Evolutionary conservation across 495 filamentous ascomycete species (phyloP).

Genomic region (Hypoxylon lenormandii): DNA sequence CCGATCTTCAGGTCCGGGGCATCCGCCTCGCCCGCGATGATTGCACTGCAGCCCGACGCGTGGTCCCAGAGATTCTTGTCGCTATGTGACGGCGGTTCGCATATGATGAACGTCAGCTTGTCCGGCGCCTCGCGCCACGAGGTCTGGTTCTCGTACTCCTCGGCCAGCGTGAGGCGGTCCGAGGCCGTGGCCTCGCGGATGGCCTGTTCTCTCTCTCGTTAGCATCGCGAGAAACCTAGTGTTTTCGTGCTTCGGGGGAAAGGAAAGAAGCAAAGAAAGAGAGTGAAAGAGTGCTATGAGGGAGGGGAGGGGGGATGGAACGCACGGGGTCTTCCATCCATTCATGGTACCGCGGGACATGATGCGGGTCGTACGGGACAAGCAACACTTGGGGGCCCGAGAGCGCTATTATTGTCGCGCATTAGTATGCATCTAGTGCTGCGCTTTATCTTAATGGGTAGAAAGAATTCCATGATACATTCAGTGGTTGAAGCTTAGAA

Average conservation of each 20-base stretch:
- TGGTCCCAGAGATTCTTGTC: background rate
- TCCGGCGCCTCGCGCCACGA: slow-evolving; percentile 81
- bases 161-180: slow-evolving; percentile 77
- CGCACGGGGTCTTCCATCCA: slow-evolving; percentile 90
- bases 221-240: background rate
- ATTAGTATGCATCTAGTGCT: background rate
- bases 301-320: background rate
- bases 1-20: slow-evolving; percentile 74
- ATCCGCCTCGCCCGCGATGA: slow-evolving; percentile 61
- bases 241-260: no score
- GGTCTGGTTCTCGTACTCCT: slow-evolving; percentile 87
- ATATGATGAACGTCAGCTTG: slow-evolving; percentile 80
- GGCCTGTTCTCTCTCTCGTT: slow-evolving; percentile 66
- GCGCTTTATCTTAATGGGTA: no score
- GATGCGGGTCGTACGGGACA: slow-evolving; percentile 83
- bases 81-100: slow-evolving; percentile 53
- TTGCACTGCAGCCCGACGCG: background rate
- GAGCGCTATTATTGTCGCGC: slow-evolving; percentile 64
- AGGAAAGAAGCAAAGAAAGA: no score
- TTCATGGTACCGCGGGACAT: slow-evolving; percentile 83
- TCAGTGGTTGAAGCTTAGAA: no score
- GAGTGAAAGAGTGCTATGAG: no score
- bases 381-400: slow-evolving; percentile 74
- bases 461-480: no score
- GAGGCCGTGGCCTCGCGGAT: slow-evolving; percentile 87